Percentiles rank a stretch among this genome's conserved stretches.
These are phyloP conservation scores for Cyberlindnera xylosilytica DNA, from an alignment of 805 yeast species.

Conservation along the genomic window DNA sequence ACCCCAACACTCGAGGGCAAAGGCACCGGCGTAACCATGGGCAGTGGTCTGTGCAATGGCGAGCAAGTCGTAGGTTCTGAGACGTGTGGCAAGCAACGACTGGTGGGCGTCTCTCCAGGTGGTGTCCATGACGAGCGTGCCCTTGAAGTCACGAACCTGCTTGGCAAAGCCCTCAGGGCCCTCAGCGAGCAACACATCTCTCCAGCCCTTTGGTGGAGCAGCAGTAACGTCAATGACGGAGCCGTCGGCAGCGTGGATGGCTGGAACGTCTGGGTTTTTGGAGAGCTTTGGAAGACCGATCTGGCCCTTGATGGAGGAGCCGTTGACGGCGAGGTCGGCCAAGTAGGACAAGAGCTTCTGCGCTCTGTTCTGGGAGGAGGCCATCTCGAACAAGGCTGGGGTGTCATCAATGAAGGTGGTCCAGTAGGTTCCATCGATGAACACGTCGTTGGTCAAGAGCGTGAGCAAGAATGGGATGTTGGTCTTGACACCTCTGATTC, in stretches of 20 bases:
- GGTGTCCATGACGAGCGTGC: slow-evolving; percentile 94
- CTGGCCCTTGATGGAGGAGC: slow-evolving; percentile 95
- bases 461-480: slow-evolving; percentile 96
- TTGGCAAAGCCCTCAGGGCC: slow-evolving; percentile 92
- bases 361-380: slow-evolving; percentile 94
- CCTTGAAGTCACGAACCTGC: slow-evolving; percentile 78
- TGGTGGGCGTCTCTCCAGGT: slow-evolving; percentile 99
- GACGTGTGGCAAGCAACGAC: slow-evolving; percentile 94
- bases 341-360: slow-evolving; percentile 87
- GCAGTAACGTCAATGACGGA: slow-evolving; percentile 54
- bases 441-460: slow-evolving; percentile 83
- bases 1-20: slow-evolving; percentile 99
- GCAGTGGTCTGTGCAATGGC: slow-evolving; percentile 95
- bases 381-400: slow-evolving; percentile 92
- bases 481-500: slow-evolving; percentile 98
- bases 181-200: slow-evolving; percentile 75
- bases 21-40: slow-evolving; percentile 83
- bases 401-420: slow-evolving; percentile 98
- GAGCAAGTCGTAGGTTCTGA: slow-evolving; percentile 86
- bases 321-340: slow-evolving; percentile 93
- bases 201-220: slow-evolving; percentile 77
- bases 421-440: slow-evolving; percentile 89
- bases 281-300: slow-evolving; percentile 82
- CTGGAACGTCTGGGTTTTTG: slow-evolving; percentile 75
- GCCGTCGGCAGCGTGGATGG: slow-evolving; percentile 60